These are phyloP conservation scores for Liriodendron chinense DNA, from an alignment of 164 flowering plant species.

Conservation along the genomic window DNA sequence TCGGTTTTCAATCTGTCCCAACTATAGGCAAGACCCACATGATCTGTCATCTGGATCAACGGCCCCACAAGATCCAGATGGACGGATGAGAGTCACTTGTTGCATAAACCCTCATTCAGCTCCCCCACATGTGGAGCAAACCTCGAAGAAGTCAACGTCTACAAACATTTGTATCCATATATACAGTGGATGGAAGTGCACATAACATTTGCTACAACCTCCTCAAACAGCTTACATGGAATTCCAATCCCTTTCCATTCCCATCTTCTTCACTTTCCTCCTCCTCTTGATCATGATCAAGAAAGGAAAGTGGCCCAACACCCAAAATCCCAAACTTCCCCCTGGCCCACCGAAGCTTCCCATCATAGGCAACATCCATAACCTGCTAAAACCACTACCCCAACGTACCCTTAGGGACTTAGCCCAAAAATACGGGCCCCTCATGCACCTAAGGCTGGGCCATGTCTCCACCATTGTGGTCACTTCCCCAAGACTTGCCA, in stretches of 20 bases:
- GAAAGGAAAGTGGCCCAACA: not conserved
- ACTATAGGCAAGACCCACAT: too few relatives aligned
- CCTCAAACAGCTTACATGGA: not conserved
- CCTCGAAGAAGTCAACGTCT: too few relatives aligned
- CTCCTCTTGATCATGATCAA: slow-evolving; percentile 1
- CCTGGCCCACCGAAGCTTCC: slow-evolving; percentile 26
- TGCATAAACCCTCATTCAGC: too few relatives aligned
- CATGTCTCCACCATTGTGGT: slow-evolving; percentile 5
- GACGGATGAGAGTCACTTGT: too few relatives aligned
- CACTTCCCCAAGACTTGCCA: slow-evolving; percentile 23
- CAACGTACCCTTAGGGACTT: slow-evolving; percentile 19
- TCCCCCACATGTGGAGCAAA: too few relatives aligned
- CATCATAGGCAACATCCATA: slow-evolving; percentile 26
- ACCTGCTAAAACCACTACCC: slow-evolving; percentile 9
- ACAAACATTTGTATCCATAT: too few relatives aligned
- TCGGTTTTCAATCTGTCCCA: too few relatives aligned
- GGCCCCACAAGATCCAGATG: too few relatives aligned
- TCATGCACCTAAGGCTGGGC: slow-evolving; percentile 8
- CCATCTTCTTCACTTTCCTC: slow-evolving; percentile 7
- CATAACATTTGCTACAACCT: too few relatives aligned
- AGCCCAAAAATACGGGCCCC: slow-evolving; percentile 9
- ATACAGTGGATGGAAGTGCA: too few relatives aligned
- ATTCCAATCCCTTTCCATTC: not conserved
- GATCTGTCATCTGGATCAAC: too few relatives aligned
- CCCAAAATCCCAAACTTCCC: slow-evolving; percentile 10